Conservation (phyloP, 495 filamentous ascomycete genomes). For the Lophiostoma macrostomum region DNA sequence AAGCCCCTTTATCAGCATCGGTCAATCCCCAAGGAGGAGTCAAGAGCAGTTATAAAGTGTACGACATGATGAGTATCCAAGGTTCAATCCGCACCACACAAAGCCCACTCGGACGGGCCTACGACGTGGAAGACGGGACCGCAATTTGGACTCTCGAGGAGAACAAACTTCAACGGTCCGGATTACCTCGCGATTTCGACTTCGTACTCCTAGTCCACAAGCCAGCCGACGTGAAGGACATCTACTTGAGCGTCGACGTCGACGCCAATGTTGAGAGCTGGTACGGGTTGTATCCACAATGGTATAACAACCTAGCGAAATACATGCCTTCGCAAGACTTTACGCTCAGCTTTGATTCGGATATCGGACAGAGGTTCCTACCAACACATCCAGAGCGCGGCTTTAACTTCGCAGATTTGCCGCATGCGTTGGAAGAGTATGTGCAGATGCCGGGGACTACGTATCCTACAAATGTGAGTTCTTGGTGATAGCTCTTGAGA, state of each 20-base stretch:
- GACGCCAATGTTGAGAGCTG: constrained; percentile 20
- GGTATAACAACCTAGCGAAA: constrained; percentile 25
- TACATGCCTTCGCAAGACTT: constrained; percentile 19
- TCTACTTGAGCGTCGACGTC: constrained; percentile 25
- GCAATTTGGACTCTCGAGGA: constrained; percentile 55
- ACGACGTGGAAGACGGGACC: constrained; percentile 47
- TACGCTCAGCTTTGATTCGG: constrained; percentile 14
- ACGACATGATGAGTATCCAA: constrained; percentile 56
- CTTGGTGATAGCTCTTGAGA: too few species aligned
- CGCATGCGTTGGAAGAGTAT: constrained; percentile 24
- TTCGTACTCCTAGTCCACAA: constrained; percentile 48
- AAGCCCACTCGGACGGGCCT: constrained; percentile 38
- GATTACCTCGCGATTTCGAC: constrained; percentile 55
- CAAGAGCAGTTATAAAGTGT: constrained; percentile 45
- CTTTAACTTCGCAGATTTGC: constrained; percentile 30
- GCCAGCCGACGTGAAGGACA: constrained; percentile 18
- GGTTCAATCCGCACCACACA: constrained; percentile 47
- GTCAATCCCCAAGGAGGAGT: constrained; percentile 45
- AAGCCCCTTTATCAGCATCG: constrained; percentile 47
- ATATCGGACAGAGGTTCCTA: constrained; percentile 29
- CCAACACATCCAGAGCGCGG: constrained; percentile 15
- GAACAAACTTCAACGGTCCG: constrained; percentile 50
- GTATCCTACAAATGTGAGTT: constrained; percentile 29
- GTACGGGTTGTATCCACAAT: constrained; percentile 27
- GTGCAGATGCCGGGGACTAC: constrained; percentile 28